Base-by-base conservation (phyloP, 192 early-diverging fungal species). In the Coemansia sp. region DNA sequence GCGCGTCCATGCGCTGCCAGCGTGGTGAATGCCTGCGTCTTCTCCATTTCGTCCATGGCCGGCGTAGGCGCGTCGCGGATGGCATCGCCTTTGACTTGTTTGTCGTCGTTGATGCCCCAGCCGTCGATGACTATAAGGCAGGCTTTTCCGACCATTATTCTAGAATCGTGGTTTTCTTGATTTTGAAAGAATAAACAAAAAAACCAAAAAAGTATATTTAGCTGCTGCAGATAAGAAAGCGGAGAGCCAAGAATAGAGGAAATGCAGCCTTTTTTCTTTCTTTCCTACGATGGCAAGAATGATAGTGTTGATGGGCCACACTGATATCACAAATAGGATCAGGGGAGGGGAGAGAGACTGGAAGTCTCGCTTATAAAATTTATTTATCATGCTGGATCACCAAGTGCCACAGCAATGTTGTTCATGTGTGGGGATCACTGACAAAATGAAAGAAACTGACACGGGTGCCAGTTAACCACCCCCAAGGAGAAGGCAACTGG, bases 61-160 rank as follows among this genome's bases (percentile, higher is more conserved):
- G 97, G 98, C 10, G 97, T 98, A 6, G 92, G 71, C 16, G 98
- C 97, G 55, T 96, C 90, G 65, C 86, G 81, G 78, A 98, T 96
- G 67, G 96, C 95, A 72, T 99, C 95, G 48, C 97, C 98, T 45
- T 84, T 85, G 34, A 84, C 66, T 63, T 91, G 76, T 33, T 83
- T 77, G 20, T 90, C 76, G 52, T 84, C 77, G 21, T 92, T 92
- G 71, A 98, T 86, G 57, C 98, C 98, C 98, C 98, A 99, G 38
- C 98, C 98, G 76, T 99, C 98, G 78, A 99, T 97, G 76, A 90
- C 91, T 70, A 98, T 90, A 59, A 97, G 87, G 74, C 92, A 93
- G 18, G 91, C 89, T 66, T 93, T 94, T 51, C 89, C 63, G 51
- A 75, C 72, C 80, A 82, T 82, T 35, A 8, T 69, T 51, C 34